Percentiles rank a stretch among this genome's conserved stretches.
phyloP scores from a whole-genome alignment of 2,329 filamentous ascomycete species.

The Neocatenulostroma microsporum region DNA sequence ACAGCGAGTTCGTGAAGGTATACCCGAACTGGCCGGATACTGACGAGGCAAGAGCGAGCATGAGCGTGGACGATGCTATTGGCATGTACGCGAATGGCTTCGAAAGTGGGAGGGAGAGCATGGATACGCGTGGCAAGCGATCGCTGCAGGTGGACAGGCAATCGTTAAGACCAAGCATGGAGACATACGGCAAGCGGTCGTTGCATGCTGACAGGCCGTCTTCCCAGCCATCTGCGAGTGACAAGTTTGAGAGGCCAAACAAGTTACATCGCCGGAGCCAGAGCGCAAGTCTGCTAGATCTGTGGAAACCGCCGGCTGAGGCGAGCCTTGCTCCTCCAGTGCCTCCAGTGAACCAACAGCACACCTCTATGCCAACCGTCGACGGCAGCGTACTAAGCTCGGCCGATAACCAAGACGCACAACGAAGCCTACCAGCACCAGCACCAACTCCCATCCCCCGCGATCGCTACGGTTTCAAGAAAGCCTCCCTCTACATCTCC shows the following conservation, averaged over 20 bases:
- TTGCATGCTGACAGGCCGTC: constrained; percentile 16
- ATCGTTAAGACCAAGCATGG: constrained; percentile 13
- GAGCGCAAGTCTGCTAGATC: constrained; percentile 25
- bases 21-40: constrained; percentile 20
- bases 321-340: constrained; percentile 7
- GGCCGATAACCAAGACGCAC: not conserved
- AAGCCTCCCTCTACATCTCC: constrained; percentile 70
- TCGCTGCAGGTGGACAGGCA: constrained; percentile 15
- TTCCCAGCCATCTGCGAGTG: constrained; percentile 11
- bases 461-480: constrained; percentile 89
- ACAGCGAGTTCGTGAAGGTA: constrained; percentile 60
- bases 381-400: constrained; percentile 1
- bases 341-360: not conserved
- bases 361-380: not conserved
- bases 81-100: constrained; percentile 55
- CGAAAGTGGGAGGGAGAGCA: constrained; percentile 29
- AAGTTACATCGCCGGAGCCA: constrained; percentile 25
- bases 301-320: constrained; percentile 13
- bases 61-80: constrained; percentile 55
- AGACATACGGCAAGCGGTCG: constrained; percentile 14
- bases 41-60: constrained; percentile 38
- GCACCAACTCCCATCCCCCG: constrained; percentile 39
- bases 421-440: not conserved
- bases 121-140: constrained; percentile 18
- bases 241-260: constrained; percentile 11